Percentiles rank a stretch among this genome's conserved stretches.
Conservation (phyloP, 805 yeast species). For the Yarrowia sp. region DNA sequence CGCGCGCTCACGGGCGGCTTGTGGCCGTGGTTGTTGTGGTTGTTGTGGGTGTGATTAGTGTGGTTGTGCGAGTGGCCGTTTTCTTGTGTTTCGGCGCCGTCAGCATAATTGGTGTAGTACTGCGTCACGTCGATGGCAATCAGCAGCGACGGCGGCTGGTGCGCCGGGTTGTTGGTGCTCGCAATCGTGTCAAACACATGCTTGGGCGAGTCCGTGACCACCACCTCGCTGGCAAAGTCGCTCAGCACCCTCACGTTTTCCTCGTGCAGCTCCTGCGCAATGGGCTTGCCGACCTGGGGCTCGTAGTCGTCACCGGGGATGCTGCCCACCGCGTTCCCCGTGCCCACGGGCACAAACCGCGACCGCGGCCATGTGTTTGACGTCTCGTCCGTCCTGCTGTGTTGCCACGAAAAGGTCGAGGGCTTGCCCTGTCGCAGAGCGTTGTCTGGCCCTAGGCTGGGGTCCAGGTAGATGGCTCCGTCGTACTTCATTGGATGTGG, state of each 20-base stretch:
- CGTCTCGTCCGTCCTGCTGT: not conserved
- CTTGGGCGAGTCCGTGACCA: conserved; percentile 23
- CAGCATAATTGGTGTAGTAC: not conserved
- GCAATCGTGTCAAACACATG: conserved; percentile 12
- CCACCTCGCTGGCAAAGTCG: conserved; percentile 8
- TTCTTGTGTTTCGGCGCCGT: not conserved
- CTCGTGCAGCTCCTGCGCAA: conserved; percentile 10
- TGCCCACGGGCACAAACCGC: conserved; percentile 10
- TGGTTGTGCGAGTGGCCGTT: not conserved
- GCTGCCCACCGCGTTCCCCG: not conserved
- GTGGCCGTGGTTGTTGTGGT: not conserved
- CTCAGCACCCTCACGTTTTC: not conserved
- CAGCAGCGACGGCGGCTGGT: not conserved
- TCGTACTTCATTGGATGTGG: conserved; percentile 2
- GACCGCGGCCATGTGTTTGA: not conserved
- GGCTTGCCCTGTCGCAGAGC: not conserved
- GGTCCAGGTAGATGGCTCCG: conserved; percentile 25
- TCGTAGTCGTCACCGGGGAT: not conserved
- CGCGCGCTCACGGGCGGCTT: conserved; percentile 17
- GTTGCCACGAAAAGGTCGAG: not conserved
- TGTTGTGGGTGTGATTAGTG: not conserved
- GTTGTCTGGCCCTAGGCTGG: conserved; percentile 7
- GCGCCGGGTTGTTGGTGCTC: not conserved
- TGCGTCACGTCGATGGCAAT: conserved; percentile 22
- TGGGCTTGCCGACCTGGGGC: not conserved